phyloP scores from a whole-genome alignment of 306 rosid genomes.

The Dryas drummondii region DNA sequence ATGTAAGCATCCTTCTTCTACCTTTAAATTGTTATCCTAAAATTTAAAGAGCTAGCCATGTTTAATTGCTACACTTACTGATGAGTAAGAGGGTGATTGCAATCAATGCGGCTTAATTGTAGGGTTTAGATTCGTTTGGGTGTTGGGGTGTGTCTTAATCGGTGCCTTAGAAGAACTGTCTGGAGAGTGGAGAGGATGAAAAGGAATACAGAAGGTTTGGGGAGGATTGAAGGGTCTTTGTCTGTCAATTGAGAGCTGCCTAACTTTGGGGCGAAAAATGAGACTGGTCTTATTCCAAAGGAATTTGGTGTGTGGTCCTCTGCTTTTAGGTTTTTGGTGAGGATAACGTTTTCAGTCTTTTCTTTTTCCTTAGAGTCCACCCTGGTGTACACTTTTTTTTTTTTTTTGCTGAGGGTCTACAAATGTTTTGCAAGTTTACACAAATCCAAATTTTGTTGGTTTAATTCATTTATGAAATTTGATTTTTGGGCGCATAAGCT shows the following conservation, averaged over 20 bases:
- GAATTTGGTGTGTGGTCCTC: not conserved
- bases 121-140: not conserved
- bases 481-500: no score
- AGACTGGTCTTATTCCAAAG: constrained; percentile 23
- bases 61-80: not conserved
- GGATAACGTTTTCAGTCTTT: not conserved
- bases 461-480: no score
- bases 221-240: constrained; percentile 30
- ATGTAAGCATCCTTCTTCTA: not conserved
- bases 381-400: no score
- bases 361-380: no score
- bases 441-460: no score
- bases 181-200: not conserved
- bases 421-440: no score
- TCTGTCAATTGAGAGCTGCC: constrained; percentile 35
- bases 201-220: constrained; percentile 4
- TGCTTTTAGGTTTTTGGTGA: constrained; percentile 1
- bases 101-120: not conserved
- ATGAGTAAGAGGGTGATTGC: constrained; percentile 10
- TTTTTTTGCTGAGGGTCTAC: no score
- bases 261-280: constrained; percentile 34
- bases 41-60: not conserved
- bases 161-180: constrained; percentile 3
- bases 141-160: constrained; percentile 6
- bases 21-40: not conserved